phyloP scores from a whole-genome alignment of 2,329 filamentous ascomycete species.

The Orbilia quercus region DNA sequence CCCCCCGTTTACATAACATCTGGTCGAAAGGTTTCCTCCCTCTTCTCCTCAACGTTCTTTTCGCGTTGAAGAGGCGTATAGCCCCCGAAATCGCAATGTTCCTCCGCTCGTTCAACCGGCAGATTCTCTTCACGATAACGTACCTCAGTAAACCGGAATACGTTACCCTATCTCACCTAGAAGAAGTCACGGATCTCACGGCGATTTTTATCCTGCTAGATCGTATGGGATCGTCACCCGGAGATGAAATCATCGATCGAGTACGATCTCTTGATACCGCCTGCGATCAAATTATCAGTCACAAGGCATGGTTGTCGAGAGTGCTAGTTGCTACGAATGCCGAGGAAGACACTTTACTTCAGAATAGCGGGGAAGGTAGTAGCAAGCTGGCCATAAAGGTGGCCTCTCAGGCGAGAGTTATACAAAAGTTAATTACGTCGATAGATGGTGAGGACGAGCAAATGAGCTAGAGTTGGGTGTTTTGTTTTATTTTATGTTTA shows the following conservation, averaged over 20 bases:
- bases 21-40: conserved; percentile 91
- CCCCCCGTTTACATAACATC: conserved; percentile 82
- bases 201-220: conserved; percentile 57
- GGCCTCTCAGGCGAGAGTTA: conserved; percentile 74
- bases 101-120: conserved; percentile 85
- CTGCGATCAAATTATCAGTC: conserved; percentile 76
- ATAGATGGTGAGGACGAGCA: conserved; percentile 59
- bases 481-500: not conserved
- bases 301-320: conserved; percentile 59
- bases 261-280: conserved; percentile 75
- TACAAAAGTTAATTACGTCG: conserved; percentile 69
- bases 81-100: conserved; percentile 87
- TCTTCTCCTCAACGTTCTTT: conserved; percentile 86
- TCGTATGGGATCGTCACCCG: conserved; percentile 65
- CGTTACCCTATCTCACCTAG: conserved; percentile 58
- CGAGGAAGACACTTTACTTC: conserved; percentile 58
- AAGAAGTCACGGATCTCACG: conserved; percentile 57
- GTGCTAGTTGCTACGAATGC: conserved; percentile 58
- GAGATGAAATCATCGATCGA: conserved; percentile 64
- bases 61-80: conserved; percentile 81
- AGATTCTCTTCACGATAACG: conserved; percentile 77
- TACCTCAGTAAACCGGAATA: conserved; percentile 73
- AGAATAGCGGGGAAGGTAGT: conserved; percentile 73
- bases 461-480: not conserved
- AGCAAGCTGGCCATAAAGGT: conserved; percentile 81